phyloP scores from a whole-genome alignment of 1,284 basidiomycete species.

The Irpex rosettiformis region DNA sequence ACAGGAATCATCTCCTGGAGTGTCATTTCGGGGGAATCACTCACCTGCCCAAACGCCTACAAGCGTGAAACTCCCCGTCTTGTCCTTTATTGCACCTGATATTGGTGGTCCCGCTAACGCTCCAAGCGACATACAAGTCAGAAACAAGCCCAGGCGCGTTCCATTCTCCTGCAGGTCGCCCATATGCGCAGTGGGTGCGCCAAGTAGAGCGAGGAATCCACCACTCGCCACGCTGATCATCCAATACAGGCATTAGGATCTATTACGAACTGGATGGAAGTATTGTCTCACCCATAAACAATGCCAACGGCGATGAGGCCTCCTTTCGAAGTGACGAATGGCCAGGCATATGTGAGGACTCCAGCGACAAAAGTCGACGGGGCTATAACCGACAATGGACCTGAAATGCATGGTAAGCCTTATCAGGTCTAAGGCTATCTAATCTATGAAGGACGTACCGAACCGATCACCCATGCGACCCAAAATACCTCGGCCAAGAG shows the following conservation, averaged over 20 bases:
- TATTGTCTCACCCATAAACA: slow-evolving; percentile 42
- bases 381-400: slow-evolving; percentile 53
- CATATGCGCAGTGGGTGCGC: slow-evolving; percentile 55
- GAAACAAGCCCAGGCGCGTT: slow-evolving; percentile 52
- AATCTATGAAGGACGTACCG: slow-evolving; percentile 23
- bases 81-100: slow-evolving; percentile 50
- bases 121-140: slow-evolving; percentile 47
- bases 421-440: neutral
- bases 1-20: neutral
- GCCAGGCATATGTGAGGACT: slow-evolving; percentile 58
- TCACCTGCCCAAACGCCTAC: slow-evolving; percentile 62
- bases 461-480: slow-evolving; percentile 40
- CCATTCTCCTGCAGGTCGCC: slow-evolving; percentile 59
- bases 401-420: too few species aligned
- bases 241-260: neutral
- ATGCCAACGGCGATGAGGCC: slow-evolving; percentile 45
- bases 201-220: slow-evolving; percentile 51
- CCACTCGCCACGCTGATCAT: slow-evolving; percentile 46
- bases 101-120: slow-evolving; percentile 55
- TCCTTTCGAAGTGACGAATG: slow-evolving; percentile 40
- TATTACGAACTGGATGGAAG: neutral
- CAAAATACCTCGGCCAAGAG: slow-evolving; percentile 37
- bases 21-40: slow-evolving; percentile 8
- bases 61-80: slow-evolving; percentile 41
- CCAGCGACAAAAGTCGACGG: slow-evolving; percentile 48